Percentiles rank a stretch among this genome's conserved stretches.
Evolutionary conservation across 2,329 filamentous ascomycete genomes (phyloP).

Genomic region (Westerdykella sp.): DNA sequence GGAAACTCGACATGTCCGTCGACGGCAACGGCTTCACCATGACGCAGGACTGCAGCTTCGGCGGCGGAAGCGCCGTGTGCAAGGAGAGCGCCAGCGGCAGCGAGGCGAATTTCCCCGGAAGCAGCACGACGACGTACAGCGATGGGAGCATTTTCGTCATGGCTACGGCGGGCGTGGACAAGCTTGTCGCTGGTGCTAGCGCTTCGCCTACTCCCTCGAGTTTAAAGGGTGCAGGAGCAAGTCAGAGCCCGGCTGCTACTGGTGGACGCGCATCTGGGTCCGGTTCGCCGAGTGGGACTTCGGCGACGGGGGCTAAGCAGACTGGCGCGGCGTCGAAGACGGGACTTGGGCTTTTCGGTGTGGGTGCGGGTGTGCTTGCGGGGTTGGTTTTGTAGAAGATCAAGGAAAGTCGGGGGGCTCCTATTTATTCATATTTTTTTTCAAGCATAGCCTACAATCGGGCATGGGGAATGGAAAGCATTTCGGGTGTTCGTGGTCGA

Average conservation of each 20-base stretch:
- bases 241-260: neutral
- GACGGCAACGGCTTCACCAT: constrained; percentile 13
- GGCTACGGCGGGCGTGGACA: constrained; percentile 14
- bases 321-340: constrained; percentile 6
- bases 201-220: constrained; percentile 1
- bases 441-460: no score
- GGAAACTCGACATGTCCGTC: constrained; percentile 13
- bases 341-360: constrained; percentile 4
- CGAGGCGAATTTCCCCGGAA: constrained; percentile 21
- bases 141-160: constrained; percentile 5
- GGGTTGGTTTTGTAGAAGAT: constrained; percentile 2
- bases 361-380: constrained; percentile 10
- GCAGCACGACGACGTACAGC: constrained; percentile 13
- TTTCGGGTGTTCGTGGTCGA: no score
- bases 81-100: constrained; percentile 16
- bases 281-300: constrained; percentile 4
- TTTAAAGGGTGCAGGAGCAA: neutral
- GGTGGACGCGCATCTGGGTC: neutral
- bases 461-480: no score
- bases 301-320: constrained; percentile 3
- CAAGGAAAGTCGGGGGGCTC: no score
- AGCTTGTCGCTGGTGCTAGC: constrained; percentile 7
- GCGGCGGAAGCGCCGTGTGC: constrained; percentile 12
- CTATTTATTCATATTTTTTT: no score
- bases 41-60: constrained; percentile 15